Conservation (phyloP, 352 stramenopile genomes). For the Phytophthora ohioensis region DNA sequence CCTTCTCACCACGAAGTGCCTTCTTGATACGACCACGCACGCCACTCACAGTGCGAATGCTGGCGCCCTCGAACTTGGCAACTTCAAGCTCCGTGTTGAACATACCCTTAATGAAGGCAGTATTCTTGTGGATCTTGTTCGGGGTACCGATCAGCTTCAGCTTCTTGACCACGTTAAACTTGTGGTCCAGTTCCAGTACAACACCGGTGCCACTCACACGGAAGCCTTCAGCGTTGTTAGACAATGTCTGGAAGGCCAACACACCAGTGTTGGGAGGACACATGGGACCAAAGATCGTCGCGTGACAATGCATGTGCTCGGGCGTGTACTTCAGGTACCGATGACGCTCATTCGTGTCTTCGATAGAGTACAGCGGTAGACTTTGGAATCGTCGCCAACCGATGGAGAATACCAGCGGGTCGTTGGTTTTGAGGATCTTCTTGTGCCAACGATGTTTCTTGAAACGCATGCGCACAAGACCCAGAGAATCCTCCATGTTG, state of each 20-base stretch:
- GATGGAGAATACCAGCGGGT: constrained; percentile 98
- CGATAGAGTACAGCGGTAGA: constrained; percentile 98
- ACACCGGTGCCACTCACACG: constrained; percentile 98
- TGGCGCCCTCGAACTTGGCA: constrained; percentile 97
- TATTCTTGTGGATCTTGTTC: constrained; percentile 99
- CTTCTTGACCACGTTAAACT: constrained; percentile 99
- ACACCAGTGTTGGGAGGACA: constrained; percentile 98
- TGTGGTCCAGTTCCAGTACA: constrained; percentile 97
- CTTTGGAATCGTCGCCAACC: constrained; percentile 99
- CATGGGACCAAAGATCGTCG: constrained; percentile 97
- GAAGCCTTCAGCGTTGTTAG: constrained; percentile 94
- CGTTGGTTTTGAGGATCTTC: constrained; percentile 98
- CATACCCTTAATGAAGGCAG: constrained; percentile 98
- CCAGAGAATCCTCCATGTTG: constrained; percentile 95
- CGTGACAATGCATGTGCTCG: constrained; percentile 99
- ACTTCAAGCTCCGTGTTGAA: constrained; percentile 97
- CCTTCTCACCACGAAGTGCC: constrained; percentile 91
- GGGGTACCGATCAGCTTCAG: constrained; percentile 99
- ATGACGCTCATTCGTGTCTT: constrained; percentile 98
- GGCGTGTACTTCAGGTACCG: constrained; percentile 99
- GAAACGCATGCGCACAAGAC: constrained; percentile 96
- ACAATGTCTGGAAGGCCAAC: constrained; percentile 97
- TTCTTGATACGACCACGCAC: constrained; percentile 99
- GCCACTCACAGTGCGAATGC: constrained; percentile 98
- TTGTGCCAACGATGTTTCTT: constrained; percentile 99